These are phyloP conservation scores for Candida stauntonica DNA, from an alignment of 805 yeast genomes.

Conservation along the genomic window DNA sequence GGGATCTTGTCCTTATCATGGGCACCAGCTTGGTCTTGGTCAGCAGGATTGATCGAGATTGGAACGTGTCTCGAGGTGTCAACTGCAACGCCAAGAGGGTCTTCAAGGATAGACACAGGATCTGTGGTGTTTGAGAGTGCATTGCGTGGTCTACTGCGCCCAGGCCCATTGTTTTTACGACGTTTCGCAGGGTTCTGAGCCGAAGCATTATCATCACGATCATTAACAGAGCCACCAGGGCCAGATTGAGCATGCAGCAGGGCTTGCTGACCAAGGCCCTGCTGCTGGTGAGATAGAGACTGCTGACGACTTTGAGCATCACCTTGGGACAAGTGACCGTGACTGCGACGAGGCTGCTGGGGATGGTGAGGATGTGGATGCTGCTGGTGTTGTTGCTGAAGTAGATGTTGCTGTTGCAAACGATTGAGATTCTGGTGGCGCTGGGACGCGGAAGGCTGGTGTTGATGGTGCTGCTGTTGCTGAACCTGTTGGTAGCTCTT, in stretches of 20 bases:
- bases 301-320: slow-evolving; percentile 6
- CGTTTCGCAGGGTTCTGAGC: slow-evolving; percentile 9
- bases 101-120: slow-evolving; percentile 20
- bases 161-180: slow-evolving; percentile 14
- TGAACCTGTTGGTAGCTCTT: slow-evolving; percentile 1
- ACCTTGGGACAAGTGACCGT: too few species aligned
- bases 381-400: slow-evolving; percentile 10
- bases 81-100: slow-evolving; percentile 13
- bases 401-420: slow-evolving; percentile 1
- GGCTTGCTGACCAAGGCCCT: slow-evolving; percentile 2
- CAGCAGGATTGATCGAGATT: slow-evolving; percentile 10
- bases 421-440: slow-evolving; percentile 3
- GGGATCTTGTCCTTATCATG: slow-evolving; percentile 21
- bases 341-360: slow-evolving; percentile 5
- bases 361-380: slow-evolving; percentile 5
- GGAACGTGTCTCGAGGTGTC: slow-evolving; percentile 13
- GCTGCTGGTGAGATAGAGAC: slow-evolving; percentile 5
- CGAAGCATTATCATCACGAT: slow-evolving; percentile 1
- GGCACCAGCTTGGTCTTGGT: neutral
- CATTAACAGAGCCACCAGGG: neutral
- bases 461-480: slow-evolving; percentile 8
- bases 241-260: slow-evolving; percentile 1
- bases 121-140: slow-evolving; percentile 10
- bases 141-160: slow-evolving; percentile 2
- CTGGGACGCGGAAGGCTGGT: neutral